A percentile compares a stretch with the other conserved stretches of the same genome.
Evolutionary conservation across 2,329 filamentous ascomycete species (phyloP).

Genomic region (Cordyceps farinosa): DNA sequence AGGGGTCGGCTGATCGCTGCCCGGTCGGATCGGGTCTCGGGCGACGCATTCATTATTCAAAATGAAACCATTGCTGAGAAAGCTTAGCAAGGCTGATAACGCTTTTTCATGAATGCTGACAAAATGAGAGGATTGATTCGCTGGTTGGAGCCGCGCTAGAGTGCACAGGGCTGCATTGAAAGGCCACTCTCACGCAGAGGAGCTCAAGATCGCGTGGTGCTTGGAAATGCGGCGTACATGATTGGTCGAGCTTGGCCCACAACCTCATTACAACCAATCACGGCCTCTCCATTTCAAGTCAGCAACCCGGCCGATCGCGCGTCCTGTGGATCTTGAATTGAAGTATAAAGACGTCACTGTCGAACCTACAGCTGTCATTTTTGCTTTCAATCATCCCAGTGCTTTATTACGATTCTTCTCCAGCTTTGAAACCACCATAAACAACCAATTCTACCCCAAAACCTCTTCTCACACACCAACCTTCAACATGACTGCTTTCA

Average conservation of each 20-base stretch:
- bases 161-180: not conserved
- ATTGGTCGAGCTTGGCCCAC: not conserved
- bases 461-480: not conserved
- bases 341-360: constrained; percentile 19
- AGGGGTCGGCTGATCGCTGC: not conserved
- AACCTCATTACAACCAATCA: not conserved
- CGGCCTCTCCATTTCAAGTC: not conserved
- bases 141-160: not conserved
- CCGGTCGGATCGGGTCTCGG: not conserved
- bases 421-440: not conserved
- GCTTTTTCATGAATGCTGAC: not conserved
- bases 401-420: not conserved
- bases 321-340: constrained; percentile 5
- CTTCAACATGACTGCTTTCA: constrained; percentile 22
- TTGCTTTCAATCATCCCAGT: not conserved
- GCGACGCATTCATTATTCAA: not conserved
- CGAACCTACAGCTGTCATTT: not conserved
- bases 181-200: not conserved
- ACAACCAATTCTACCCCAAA: not conserved
- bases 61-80: not conserved
- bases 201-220: constrained; percentile 8
- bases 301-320: constrained; percentile 6
- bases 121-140: constrained; percentile 9
- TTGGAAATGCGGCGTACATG: not conserved
- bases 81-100: not conserved